Evolutionary conservation across 2,329 filamentous ascomycete species (phyloP).

Genomic region (Talaromyces sp.): DNA sequence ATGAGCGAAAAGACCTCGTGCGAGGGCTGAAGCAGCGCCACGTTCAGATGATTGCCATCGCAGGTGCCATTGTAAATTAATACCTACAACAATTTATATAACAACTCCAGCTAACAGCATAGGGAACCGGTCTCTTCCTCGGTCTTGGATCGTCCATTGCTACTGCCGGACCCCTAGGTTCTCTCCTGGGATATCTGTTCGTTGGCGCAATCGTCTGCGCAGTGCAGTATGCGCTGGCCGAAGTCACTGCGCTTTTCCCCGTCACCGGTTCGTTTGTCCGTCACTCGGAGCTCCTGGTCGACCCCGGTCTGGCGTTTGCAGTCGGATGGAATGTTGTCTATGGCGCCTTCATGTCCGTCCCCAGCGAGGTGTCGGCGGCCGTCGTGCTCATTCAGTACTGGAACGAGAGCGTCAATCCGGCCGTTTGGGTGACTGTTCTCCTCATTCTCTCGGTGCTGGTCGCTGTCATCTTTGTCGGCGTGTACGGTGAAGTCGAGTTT

Average conservation of each 20-base stretch:
- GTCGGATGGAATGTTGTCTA: slow-evolving; percentile 28
- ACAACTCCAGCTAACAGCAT: background rate
- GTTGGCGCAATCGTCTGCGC: slow-evolving; percentile 48
- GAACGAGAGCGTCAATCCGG: slow-evolving; percentile 45
- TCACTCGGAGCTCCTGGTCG: slow-evolving; percentile 54
- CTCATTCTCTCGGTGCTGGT: slow-evolving; percentile 71
- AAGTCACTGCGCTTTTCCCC: slow-evolving; percentile 56
- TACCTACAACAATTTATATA: background rate
- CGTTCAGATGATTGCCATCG: slow-evolving; percentile 42
- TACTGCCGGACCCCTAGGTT: slow-evolving; percentile 48
- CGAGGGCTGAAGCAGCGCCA: slow-evolving; percentile 42
- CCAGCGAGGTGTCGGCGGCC: slow-evolving; percentile 45
- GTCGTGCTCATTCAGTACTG: slow-evolving; percentile 44
- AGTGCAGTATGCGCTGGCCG: slow-evolving; percentile 51
- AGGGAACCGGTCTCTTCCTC: slow-evolving; percentile 53
- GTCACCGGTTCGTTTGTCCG: slow-evolving; percentile 48
- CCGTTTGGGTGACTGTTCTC: slow-evolving; percentile 67
- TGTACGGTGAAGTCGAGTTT: slow-evolving; percentile 75
- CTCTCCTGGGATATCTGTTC: slow-evolving; percentile 50
- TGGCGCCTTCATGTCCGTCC: slow-evolving; percentile 45
- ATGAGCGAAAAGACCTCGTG: slow-evolving; percentile 47
- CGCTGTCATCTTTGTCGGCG: slow-evolving; percentile 63
- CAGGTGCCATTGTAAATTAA: slow-evolving; percentile 36
- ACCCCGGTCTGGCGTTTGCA: slow-evolving; percentile 54
- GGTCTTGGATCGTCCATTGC: slow-evolving; percentile 50